These are phyloP conservation scores for Beta lomatogona DNA, from an alignment of 179 eudicot genomes.

Conservation along the genomic window DNA sequence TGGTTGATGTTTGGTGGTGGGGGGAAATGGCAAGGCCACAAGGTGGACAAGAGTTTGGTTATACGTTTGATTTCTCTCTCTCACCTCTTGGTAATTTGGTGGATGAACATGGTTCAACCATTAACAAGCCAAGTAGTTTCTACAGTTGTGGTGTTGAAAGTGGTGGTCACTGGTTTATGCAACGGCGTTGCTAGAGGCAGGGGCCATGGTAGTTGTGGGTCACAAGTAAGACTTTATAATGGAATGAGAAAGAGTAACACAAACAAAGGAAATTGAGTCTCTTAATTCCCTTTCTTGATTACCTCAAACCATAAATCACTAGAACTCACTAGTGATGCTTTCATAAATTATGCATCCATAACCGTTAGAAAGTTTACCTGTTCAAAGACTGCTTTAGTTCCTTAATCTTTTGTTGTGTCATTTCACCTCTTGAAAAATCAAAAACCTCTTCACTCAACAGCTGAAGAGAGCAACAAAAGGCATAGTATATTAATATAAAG, in stretches of 20 bases:
- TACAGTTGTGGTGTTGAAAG: background rate
- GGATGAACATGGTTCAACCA: background rate
- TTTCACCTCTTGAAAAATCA: slow-evolving; percentile 99
- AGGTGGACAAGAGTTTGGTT: background rate
- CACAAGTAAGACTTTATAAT: background rate
- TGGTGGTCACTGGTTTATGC: too few relatives aligned
- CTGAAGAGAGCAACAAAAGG: slow-evolving; percentile 34
- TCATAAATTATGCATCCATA: background rate
- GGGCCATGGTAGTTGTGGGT: background rate
- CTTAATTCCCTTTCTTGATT: background rate
- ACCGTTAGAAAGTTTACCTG: slow-evolving; percentile 48
- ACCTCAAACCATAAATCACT: background rate
- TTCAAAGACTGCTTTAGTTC: slow-evolving; percentile 94
- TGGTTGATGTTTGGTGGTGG: background rate
- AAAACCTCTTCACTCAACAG: slow-evolving; percentile 97
- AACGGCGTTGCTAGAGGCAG: too few relatives aligned
- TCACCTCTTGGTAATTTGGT: background rate
- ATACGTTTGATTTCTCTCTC: background rate
- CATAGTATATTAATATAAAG: background rate
- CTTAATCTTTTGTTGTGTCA: slow-evolving; percentile 98
- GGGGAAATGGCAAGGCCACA: background rate
- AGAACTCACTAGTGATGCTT: background rate
- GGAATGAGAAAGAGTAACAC: background rate
- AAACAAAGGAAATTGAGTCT: background rate
- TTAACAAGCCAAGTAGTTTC: background rate